phyloP scores from a whole-genome alignment of 768 basidiomycete species.

The Lactifluus volemus region DNA sequence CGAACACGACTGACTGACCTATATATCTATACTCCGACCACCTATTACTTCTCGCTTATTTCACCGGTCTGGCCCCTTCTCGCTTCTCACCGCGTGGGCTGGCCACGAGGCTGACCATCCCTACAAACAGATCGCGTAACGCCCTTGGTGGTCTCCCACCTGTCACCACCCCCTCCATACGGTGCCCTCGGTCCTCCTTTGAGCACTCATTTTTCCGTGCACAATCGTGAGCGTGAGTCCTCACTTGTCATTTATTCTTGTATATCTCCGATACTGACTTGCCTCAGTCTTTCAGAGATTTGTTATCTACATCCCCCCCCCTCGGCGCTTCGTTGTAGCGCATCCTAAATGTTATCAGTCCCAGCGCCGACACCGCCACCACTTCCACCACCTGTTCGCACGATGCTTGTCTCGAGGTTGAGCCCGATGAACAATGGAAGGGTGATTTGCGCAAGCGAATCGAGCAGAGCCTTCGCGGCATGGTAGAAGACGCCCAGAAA shows the following conservation, averaged over 20 bases:
- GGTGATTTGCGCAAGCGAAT: conserved; percentile 12
- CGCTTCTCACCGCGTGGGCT: conserved; percentile 18
- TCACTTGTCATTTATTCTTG: background rate
- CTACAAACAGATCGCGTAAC: conserved; percentile 11
- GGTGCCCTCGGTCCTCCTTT: conserved; percentile 5
- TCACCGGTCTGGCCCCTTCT: conserved; percentile 15
- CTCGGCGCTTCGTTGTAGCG: conserved; percentile 13
- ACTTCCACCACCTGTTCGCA: conserved; percentile 13
- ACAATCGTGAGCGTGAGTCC: conserved; percentile 9
- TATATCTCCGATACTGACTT: background rate
- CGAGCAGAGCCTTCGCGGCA: conserved; percentile 10
- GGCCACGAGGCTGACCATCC: conserved; percentile 20
- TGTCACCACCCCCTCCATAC: conserved; percentile 11
- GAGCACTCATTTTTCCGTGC: conserved; percentile 1
- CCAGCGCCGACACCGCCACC: conserved; percentile 11
- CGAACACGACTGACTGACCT: background rate
- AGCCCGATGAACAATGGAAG: conserved; percentile 19
- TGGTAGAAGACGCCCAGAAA: conserved; percentile 15
- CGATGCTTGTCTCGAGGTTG: conserved; percentile 4
- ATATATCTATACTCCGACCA: background rate
- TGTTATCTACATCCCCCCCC: conserved; percentile 1
- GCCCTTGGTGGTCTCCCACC: conserved; percentile 3
- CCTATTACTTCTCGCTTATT: conserved; percentile 5
- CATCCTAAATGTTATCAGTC: conserved; percentile 16
- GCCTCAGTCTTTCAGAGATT: background rate